A percentile compares a stretch with the other conserved stretches of the same genome.
phyloP scores from a whole-genome alignment of 1,139 yeast species.

The Sugiyamaella paludigena region DNA sequence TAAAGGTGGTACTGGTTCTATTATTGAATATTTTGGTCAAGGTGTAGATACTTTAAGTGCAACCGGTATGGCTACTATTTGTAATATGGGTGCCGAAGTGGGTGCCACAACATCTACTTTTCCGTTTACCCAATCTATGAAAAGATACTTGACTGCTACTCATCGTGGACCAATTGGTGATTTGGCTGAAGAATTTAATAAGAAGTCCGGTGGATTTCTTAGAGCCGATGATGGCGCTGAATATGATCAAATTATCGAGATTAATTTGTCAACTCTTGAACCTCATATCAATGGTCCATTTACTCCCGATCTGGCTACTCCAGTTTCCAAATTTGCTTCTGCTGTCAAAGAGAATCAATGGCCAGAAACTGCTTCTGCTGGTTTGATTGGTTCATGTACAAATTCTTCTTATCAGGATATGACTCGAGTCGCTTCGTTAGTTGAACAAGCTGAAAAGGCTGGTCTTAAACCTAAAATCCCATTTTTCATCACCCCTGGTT shows the following conservation, averaged over 20 bases:
- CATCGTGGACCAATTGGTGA: conserved; percentile 78
- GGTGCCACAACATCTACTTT: conserved; percentile 97
- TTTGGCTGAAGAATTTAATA: conserved; percentile 61
- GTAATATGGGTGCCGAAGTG: conserved; percentile 99
- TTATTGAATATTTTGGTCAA: conserved; percentile 92
- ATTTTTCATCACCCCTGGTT: conserved; percentile 94
- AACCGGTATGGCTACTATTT: conserved; percentile 99
- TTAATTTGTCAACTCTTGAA: conserved; percentile 91
- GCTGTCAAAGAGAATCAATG: conserved; percentile 84
- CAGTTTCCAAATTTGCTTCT: conserved; percentile 88
- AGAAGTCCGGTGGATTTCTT: conserved; percentile 56
- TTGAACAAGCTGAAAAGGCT: conserved; percentile 74
- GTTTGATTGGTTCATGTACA: conserved; percentile 96
- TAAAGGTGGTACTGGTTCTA: conserved; percentile 95
- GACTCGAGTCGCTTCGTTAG: conserved; percentile 89
- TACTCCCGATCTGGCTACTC: conserved; percentile 99
- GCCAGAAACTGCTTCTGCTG: conserved; percentile 89
- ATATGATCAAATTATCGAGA: conserved; percentile 94
- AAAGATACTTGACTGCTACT: conserved; percentile 75
- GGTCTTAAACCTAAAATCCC: conserved; percentile 93
- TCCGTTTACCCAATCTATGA: conserved; percentile 91
- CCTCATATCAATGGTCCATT: conserved; percentile 99
- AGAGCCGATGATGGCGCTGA: conserved; percentile 92
- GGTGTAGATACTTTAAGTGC: conserved; percentile 85
- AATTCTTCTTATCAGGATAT: conserved; percentile 97